A percentile compares a stretch with the other conserved stretches of the same genome.
phyloP scores from a whole-genome alignment of 208 protist genomes.

The Crithidia brevicula region DNA sequence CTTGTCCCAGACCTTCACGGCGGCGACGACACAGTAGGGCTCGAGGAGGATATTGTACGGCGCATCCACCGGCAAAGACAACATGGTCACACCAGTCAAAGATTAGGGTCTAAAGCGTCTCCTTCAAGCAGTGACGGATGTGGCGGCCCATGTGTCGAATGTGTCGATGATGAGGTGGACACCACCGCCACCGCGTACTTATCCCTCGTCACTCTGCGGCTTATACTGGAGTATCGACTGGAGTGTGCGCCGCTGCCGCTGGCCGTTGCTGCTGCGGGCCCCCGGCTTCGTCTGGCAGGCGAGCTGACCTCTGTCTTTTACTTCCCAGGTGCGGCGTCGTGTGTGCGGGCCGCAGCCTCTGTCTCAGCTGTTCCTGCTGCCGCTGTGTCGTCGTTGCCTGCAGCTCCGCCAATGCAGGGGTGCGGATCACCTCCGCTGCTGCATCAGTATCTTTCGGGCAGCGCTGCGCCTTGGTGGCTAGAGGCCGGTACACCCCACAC shows the following conservation, averaged over 20 bases:
- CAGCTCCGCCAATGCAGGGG: background rate
- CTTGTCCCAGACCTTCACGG: constrained; percentile 4
- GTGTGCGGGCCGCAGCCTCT: background rate
- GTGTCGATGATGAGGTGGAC: background rate
- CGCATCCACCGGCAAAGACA: background rate
- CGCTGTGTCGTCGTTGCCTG: background rate
- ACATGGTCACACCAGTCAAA: background rate
- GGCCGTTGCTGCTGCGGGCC: constrained; percentile 21
- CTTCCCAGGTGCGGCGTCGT: constrained; percentile 23
- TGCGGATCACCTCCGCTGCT: background rate
- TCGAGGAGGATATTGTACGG: background rate
- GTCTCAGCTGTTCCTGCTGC: background rate
- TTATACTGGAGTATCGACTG: constrained; percentile 7
- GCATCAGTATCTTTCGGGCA: background rate
- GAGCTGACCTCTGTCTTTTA: constrained; percentile 17
- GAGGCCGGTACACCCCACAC: background rate
- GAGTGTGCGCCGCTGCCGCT: constrained; percentile 14
- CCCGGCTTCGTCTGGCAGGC: constrained; percentile 4
- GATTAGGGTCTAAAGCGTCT: too few relatives aligned
- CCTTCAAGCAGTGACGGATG: too few relatives aligned
- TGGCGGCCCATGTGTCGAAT: background rate
- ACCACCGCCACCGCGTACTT: background rate
- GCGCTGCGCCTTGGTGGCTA: background rate
- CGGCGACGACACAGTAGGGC: background rate
- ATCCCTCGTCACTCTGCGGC: background rate